Evolutionary conservation across 2,329 filamentous ascomycete species (phyloP).

Genomic region (Capronia americana): DNA sequence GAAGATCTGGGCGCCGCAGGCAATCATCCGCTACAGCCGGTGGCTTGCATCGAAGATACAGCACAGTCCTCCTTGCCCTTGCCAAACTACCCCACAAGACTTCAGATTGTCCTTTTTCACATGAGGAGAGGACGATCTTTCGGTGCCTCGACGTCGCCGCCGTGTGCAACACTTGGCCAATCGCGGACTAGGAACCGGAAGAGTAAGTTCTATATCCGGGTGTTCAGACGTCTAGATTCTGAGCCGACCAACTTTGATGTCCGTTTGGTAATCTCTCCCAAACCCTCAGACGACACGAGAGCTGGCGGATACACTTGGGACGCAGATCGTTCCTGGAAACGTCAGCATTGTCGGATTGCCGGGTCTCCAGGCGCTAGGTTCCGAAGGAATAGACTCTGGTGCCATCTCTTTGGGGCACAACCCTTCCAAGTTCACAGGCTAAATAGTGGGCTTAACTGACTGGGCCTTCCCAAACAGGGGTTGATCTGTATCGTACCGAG

Average conservation of each 20-base stretch:
- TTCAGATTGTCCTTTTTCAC: neutral
- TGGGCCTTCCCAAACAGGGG: neutral
- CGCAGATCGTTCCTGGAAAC: conserved; percentile 29
- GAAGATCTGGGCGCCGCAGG: neutral
- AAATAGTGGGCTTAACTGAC: conserved; percentile 12
- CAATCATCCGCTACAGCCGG: conserved; percentile 1
- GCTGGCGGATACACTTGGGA: conserved; percentile 15
- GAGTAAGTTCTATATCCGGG: neutral
- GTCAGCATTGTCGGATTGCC: conserved; percentile 4
- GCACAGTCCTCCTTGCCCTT: neutral
- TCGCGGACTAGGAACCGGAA: neutral
- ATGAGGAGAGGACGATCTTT: neutral
- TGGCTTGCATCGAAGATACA: conserved; percentile 1
- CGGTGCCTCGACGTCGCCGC: neutral
- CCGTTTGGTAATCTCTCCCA: neutral
- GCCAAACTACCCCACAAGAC: conserved; percentile 3
- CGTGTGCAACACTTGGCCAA: neutral
- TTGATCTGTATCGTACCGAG: conserved; percentile 10
- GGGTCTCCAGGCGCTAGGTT: conserved; percentile 24
- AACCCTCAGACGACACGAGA: neutral
- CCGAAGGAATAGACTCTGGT: conserved; percentile 9
- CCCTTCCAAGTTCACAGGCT: conserved; percentile 7
- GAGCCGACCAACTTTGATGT: neutral
- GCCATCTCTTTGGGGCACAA: neutral
- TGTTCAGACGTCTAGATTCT: neutral